Evolutionary conservation across 129 eudicot species (phyloP).

Genomic region (Smallanthus sonchifolius): DNA sequence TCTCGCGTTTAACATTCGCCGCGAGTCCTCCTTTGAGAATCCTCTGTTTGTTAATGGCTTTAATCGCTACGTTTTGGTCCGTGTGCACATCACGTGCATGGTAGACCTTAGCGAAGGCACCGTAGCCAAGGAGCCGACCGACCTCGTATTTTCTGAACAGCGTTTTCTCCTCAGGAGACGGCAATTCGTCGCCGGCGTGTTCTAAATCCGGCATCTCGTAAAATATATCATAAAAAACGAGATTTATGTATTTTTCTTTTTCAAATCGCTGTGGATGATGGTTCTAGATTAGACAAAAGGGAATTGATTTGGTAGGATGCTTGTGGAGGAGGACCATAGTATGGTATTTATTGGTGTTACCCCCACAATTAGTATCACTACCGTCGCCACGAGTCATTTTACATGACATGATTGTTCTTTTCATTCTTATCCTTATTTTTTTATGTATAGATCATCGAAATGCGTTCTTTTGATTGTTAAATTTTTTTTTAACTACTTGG

Average conservation of each 20-base stretch:
- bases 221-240: slow-evolving; percentile 6
- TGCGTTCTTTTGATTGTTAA: too few species aligned
- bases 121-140: slow-evolving; percentile 38
- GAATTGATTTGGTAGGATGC: neutral
- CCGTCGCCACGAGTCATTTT: too few species aligned
- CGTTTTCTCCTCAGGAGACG: slow-evolving; percentile 19
- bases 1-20: slow-evolving; percentile 44
- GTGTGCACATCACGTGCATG: slow-evolving; percentile 28
- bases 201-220: slow-evolving; percentile 26
- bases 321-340: neutral
- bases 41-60: slow-evolving; percentile 33
- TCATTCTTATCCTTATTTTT: too few species aligned
- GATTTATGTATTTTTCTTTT: too few species aligned
- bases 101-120: slow-evolving; percentile 49
- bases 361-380: too few species aligned
- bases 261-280: neutral
- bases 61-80: slow-evolving; percentile 40
- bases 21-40: slow-evolving; percentile 31
- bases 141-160: slow-evolving; percentile 37
- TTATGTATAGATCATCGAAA: too few species aligned
- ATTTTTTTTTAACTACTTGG: too few species aligned
- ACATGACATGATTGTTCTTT: too few species aligned
- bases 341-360: neutral
- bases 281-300: neutral
- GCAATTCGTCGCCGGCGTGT: slow-evolving; percentile 8